Evolutionary conservation across 164 flowering plant genomes (phyloP), one percentile per base, ranked within the genome.

Genomic region (Nelumbo lutea): DNA sequence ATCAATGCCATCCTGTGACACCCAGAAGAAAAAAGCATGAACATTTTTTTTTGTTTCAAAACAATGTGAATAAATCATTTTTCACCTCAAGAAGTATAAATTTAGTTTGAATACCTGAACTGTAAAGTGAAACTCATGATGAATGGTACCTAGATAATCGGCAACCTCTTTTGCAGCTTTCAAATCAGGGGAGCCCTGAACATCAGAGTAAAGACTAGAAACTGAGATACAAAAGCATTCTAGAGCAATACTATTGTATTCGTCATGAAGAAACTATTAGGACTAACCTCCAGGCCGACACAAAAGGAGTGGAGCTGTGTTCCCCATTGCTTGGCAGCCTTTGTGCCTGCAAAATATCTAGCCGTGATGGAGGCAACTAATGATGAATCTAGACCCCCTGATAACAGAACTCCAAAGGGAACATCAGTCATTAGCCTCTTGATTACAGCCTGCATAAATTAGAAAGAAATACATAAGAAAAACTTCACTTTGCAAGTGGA

Each of bases 391-490:
- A 83, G 73, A 43, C 87, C 87, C 7, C 87, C 87, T 44, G 87
- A 83, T 6, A 83, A 72, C 59, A 83, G 65, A 64, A 83, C 87
- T 50, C 87, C 87, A 44, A 83, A 83, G 14, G 87, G 87, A 6
- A 83, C 87, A 71, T 83, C 87, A 13, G 85, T 91, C 98, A 93
- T 91, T 11, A 93, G 78, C 83, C 98, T 90, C 73, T 93, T 93
- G 58, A 81, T 80, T 66, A 93, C 98, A 62, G 98, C 95, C 98
- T 93, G 76, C 71, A 76, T 39, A 56, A 51, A 15, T 59, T 55
- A 45, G 14, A 7, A 61, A 40, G 10, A n/a, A 27, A n/a, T 38
- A 3, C 5, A 39, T 38, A 4, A 56, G 61, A 6, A 39, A 59
- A 2, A 59, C 10, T 51, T 51, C 55, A 27, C 27, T 27, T 27